A percentile compares a stretch with the other conserved stretches of the same genome.
Conservation (phyloP, 768 basidiomycete genomes). For the Trametes cingulata region DNA sequence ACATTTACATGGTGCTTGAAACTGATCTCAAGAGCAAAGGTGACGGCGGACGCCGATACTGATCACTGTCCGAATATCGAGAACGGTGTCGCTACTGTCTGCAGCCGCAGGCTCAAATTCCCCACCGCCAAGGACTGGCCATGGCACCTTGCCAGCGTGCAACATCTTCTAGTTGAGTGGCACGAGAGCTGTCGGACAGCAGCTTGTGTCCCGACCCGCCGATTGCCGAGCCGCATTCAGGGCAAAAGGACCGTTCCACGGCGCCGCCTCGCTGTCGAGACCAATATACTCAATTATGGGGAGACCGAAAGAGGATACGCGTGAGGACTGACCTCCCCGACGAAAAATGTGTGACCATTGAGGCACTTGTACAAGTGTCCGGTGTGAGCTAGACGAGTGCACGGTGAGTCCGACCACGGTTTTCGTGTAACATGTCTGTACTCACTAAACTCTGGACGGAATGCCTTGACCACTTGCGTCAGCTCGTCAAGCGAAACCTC, state of each 20-base stretch:
- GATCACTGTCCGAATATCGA: no score
- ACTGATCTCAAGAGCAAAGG: no score
- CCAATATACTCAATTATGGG: neutral
- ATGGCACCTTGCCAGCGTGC: conserved; percentile 22
- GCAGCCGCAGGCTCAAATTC: neutral
- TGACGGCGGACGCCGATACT: no score
- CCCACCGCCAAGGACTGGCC: conserved; percentile 25
- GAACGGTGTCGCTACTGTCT: no score
- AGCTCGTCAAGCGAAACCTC: conserved; percentile 56
- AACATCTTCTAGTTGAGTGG: conserved; percentile 28
- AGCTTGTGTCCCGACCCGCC: conserved; percentile 30
- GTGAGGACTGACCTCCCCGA: conserved; percentile 26
- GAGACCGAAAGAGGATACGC: neutral
- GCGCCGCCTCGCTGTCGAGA: conserved; percentile 32
- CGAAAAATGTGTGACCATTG: conserved; percentile 34
- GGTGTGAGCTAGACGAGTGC: conserved; percentile 22
- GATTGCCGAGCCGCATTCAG: conserved; percentile 31
- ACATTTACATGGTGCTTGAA: no score
- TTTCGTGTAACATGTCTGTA: neutral
- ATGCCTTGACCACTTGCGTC: conserved; percentile 48
- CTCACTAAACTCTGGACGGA: conserved; percentile 46
- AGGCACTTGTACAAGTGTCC: conserved; percentile 36
- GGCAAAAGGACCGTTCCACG: conserved; percentile 22
- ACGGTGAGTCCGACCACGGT: neutral
- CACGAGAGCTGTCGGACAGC: conserved; percentile 21